phyloP scores from a whole-genome alignment of 2,329 filamentous ascomycete species.

The Fusarium subglutinans region DNA sequence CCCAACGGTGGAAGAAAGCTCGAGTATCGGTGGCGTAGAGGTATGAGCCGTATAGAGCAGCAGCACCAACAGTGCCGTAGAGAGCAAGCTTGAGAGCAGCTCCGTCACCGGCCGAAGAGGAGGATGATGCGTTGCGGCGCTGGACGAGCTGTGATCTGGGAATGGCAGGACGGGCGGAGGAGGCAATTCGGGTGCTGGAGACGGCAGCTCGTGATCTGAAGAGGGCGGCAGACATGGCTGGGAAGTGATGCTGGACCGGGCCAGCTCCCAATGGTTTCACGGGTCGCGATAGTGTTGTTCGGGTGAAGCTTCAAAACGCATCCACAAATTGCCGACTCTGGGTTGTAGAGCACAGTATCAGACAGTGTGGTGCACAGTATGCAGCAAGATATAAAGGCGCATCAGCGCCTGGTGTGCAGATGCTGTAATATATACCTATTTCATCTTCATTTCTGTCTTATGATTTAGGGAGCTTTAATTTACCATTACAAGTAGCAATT shows the following conservation, averaged over 20 bases:
- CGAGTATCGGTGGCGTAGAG: slow-evolving; percentile 80
- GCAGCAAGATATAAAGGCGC: neutral
- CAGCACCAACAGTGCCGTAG: slow-evolving; percentile 54
- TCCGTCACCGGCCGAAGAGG: slow-evolving; percentile 45
- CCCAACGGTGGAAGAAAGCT: slow-evolving; percentile 73
- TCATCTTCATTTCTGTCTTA: neutral
- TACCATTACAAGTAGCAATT: neutral
- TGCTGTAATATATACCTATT: neutral
- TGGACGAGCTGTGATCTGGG: slow-evolving; percentile 33
- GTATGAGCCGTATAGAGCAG: slow-evolving; percentile 61
- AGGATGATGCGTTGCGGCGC: slow-evolving; percentile 49
- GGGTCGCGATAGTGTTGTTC: slow-evolving; percentile 35
- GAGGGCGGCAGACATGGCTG: slow-evolving; percentile 40
- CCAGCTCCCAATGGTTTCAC: slow-evolving; percentile 46
- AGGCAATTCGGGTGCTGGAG: slow-evolving; percentile 27
- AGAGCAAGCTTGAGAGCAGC: slow-evolving; percentile 49
- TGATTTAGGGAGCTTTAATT: neutral
- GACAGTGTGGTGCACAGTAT: slow-evolving; percentile 35
- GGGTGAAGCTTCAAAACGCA: slow-evolving; percentile 39
- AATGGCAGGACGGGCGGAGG: slow-evolving; percentile 30
- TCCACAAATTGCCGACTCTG: slow-evolving; percentile 39
- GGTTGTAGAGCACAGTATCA: slow-evolving; percentile 34
- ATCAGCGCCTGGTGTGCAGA: neutral
- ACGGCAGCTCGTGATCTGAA: slow-evolving; percentile 37
- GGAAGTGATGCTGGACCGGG: slow-evolving; percentile 40